These are phyloP conservation scores for Fagus crenata DNA, from an alignment of 306 rosid species.

Conservation along the genomic window DNA sequence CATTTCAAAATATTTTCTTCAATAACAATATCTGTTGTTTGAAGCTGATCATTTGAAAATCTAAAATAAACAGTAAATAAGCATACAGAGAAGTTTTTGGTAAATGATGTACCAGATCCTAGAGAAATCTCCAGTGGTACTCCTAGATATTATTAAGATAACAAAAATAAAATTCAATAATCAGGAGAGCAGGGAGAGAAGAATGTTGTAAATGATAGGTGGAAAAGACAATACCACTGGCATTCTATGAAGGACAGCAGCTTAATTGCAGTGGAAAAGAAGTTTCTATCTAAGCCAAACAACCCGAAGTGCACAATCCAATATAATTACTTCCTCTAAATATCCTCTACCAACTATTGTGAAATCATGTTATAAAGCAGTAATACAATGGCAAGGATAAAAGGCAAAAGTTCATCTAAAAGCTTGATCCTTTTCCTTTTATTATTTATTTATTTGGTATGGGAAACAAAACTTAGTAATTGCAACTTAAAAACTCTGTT, in stretches of 20 bases:
- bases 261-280: background rate
- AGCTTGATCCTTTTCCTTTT: too few species aligned
- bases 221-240: background rate
- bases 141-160: background rate
- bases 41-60: background rate
- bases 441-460: too few species aligned
- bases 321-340: background rate
- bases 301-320: background rate
- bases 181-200: background rate
- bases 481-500: too few species aligned
- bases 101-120: background rate
- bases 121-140: background rate
- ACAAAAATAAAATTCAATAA: background rate
- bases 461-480: too few species aligned
- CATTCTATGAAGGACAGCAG: background rate
- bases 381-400: background rate
- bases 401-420: background rate
- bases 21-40: background rate
- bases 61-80: background rate
- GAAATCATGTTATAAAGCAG: background rate
- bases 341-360: background rate
- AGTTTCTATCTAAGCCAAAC: background rate
- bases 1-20: background rate
- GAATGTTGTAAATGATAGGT: background rate
- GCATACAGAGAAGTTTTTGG: background rate